Base-by-base conservation (phyloP, 164 flowering plant genomes). In the Dillenia suffruticosa region DNA sequence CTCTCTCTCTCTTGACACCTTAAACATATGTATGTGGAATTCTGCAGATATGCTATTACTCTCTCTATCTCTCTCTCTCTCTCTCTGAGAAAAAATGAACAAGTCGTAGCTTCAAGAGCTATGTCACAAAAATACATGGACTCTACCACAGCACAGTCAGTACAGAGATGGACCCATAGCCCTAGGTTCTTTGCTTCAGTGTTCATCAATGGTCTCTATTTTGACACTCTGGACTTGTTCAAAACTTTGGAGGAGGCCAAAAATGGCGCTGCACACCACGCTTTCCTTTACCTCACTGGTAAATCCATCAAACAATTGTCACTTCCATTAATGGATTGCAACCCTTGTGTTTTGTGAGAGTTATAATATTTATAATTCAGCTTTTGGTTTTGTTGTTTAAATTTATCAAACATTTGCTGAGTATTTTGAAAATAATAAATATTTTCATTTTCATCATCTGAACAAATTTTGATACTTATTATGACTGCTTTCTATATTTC, bases 81-180 rank as follows among this genome's bases (percentile, higher is more conserved):
- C 22, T 19, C 22, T 19, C 24, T 9, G 22, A 52, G 48, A 13
- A 47, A 62, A 57, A 6, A 78, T 80, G 82, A 72, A 70, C 74
- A 85, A 85, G 58, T 49, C 75, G 19, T 68, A 54, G 61, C 70
- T 85, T 8, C 88, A 83, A 49, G 83, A 78, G 66, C 51, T 76
- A 5, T 85, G 88, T 57, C 88, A 83, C 9, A 52, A 60, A 64
- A 58, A 62, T 13, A 8, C 15, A 7, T 83, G 86, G 86, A 24
- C 15, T 12, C 24, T 74, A 24, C 90, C 90, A 26, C 69, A 57
- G 14, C 83, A 83, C 66, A 2, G 53, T 1, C 43, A 68, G 22
- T 8, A 10, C 7, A 77, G 62, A 55, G 74, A 69, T 3, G 86
- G 88, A 0, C 75, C 70, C 86, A 86, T 73, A 49, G 17, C 52